Conservation (phyloP, 2,329 filamentous ascomycete species). For the Chaetomiaceae sp. region DNA sequence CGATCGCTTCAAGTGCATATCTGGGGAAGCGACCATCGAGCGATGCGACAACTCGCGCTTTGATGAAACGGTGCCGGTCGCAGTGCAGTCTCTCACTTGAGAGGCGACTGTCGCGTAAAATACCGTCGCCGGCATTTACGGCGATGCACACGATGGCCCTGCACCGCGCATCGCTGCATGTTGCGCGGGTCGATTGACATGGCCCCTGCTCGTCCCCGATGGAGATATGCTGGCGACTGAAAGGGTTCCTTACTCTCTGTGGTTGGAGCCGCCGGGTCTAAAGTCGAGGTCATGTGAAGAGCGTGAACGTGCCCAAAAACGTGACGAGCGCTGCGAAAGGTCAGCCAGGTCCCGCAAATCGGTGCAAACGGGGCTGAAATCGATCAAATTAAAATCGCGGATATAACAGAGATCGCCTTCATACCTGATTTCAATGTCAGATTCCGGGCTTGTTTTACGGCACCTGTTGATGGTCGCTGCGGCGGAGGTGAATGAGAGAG, state of each 20-base stretch:
- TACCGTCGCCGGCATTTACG: not conserved
- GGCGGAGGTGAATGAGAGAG: conserved; percentile 22
- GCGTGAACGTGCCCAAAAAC: conserved; percentile 29
- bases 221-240: not conserved
- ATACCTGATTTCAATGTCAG: conserved; percentile 26
- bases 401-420: conserved; percentile 2
- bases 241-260: conserved; percentile 20
- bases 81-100: conserved; percentile 7
- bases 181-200: not conserved
- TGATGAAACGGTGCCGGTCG: not conserved
- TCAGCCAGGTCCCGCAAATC: conserved; percentile 20
- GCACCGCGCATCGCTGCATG: not conserved
- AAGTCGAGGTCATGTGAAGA: conserved; percentile 28
- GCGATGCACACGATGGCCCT: not conserved
- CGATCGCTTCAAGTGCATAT: not conserved
- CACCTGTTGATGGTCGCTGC: conserved; percentile 13
- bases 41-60: not conserved
- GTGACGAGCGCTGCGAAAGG: conserved; percentile 25
- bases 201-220: conserved; percentile 6
- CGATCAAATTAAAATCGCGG: conserved; percentile 5
- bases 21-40: not conserved
- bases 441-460: conserved; percentile 7
- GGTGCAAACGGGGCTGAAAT: conserved; percentile 11
- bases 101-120: not conserved
- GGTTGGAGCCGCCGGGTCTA: conserved; percentile 20